phyloP scores from a whole-genome alignment of 768 basidiomycete genomes.

The Amylocystis lapponica region DNA sequence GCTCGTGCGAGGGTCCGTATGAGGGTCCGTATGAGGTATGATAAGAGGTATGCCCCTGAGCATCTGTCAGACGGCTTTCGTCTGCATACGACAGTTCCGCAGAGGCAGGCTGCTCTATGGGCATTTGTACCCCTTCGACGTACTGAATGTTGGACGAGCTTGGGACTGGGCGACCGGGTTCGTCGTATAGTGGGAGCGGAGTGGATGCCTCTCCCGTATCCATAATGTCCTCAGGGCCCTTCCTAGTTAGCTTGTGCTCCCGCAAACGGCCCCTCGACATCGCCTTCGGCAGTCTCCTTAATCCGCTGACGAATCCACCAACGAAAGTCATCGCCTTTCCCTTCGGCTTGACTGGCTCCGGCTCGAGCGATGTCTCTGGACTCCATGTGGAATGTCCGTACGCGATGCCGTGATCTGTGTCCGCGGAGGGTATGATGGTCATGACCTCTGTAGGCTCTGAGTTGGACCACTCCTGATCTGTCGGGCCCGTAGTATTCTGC shows the following conservation, averaged over 20 bases:
- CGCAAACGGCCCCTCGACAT: slow-evolving; percentile 8
- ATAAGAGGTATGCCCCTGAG: neutral
- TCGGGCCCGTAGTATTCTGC: neutral
- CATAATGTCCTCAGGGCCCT: slow-evolving; percentile 6
- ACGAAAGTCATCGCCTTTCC: slow-evolving; percentile 15
- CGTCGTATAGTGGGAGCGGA: slow-evolving; percentile 11
- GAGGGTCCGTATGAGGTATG: slow-evolving; percentile 2
- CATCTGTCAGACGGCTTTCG: neutral
- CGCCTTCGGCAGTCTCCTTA: slow-evolving; percentile 13
- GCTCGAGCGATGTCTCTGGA: too few species aligned
- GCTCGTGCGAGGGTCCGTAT: neutral
- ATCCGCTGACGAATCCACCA: slow-evolving; percentile 18
- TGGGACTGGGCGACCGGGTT: slow-evolving; percentile 10
- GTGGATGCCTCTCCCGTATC: slow-evolving; percentile 1
- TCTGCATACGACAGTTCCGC: neutral
- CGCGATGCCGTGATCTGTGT: slow-evolving; percentile 2
- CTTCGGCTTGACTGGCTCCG: slow-evolving; percentile 3
- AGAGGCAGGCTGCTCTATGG: neutral
- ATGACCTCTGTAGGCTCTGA: slow-evolving; percentile 11
- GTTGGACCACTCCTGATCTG: neutral
- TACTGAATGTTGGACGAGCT: slow-evolving; percentile 13
- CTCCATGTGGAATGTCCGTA: too few species aligned
- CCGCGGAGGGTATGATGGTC: slow-evolving; percentile 4
- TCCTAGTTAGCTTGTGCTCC: slow-evolving; percentile 11
- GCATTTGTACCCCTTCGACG: slow-evolving; percentile 9